Percentiles rank a stretch among this genome's conserved stretches.
Conservation (phyloP, 2,329 filamentous ascomycete species). For the Eutypa lata region DNA sequence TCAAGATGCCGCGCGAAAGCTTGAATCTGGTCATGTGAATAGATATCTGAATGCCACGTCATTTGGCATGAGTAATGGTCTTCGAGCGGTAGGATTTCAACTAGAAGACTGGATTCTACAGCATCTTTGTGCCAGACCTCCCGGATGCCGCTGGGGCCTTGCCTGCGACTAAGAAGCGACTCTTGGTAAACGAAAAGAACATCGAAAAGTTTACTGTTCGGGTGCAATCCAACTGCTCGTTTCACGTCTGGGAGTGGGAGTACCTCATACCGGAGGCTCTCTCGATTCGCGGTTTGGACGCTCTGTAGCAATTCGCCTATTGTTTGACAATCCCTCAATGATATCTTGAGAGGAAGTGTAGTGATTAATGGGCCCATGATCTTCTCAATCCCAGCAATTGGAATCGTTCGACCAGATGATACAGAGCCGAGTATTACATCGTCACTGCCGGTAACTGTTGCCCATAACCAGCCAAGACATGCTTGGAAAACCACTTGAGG, state of each 20-base stretch:
- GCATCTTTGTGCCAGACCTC: slow-evolving; percentile 64
- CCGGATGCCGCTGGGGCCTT: slow-evolving; percentile 35
- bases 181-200: slow-evolving; percentile 84
- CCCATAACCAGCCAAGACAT: slow-evolving; percentile 63
- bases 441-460: slow-evolving; percentile 57
- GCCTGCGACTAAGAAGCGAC: slow-evolving; percentile 45
- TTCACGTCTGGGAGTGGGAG: slow-evolving; percentile 69
- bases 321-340: slow-evolving; percentile 48
- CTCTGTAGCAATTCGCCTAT: slow-evolving; percentile 59
- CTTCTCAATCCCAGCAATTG: slow-evolving; percentile 65
- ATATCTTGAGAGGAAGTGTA: slow-evolving; percentile 68
- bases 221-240: slow-evolving; percentile 51
- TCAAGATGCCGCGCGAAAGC: slow-evolving; percentile 62
- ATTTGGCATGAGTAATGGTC: slow-evolving; percentile 40
- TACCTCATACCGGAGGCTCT: slow-evolving; percentile 60
- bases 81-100: slow-evolving; percentile 69
- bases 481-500: slow-evolving; percentile 75
- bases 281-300: slow-evolving; percentile 64
- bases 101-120: slow-evolving; percentile 70
- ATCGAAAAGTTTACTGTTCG: slow-evolving; percentile 66
- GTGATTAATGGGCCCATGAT: slow-evolving; percentile 78
- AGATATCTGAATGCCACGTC: slow-evolving; percentile 44
- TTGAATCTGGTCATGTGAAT: slow-evolving; percentile 54
- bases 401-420: slow-evolving; percentile 76
- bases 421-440: slow-evolving; percentile 77